Evolutionary conservation across 768 basidiomycete species (phyloP).

Genomic region (Ephemerocybe angulata): DNA sequence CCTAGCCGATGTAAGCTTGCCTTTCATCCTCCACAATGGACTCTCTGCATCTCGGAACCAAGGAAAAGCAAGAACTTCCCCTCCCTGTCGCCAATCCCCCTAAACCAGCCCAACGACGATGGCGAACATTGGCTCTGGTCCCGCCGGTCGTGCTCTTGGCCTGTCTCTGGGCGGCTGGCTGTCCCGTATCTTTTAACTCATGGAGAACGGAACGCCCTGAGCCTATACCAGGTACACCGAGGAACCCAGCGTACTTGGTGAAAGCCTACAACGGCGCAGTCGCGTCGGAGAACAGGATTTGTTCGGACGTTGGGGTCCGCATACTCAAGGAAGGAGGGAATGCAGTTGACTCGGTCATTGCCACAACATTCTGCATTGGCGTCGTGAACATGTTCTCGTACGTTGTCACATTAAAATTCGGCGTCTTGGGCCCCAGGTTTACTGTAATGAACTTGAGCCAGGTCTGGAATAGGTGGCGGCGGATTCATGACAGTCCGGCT

Average conservation of each 20-base stretch:
- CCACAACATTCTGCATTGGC: conserved; percentile 72
- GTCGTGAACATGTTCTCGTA: conserved; percentile 91
- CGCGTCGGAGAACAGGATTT: conserved; percentile 81
- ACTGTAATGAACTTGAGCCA: conserved; percentile 21
- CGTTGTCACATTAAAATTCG: conserved; percentile 26
- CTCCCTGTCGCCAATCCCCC: background rate
- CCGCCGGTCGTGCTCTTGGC: background rate
- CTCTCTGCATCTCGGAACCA: background rate
- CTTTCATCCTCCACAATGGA: background rate
- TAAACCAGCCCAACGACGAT: background rate
- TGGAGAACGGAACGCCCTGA: background rate
- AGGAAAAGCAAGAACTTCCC: background rate
- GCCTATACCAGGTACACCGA: conserved; percentile 9
- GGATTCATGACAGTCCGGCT: conserved; percentile 84
- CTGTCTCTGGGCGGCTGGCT: background rate
- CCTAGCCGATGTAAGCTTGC: no score
- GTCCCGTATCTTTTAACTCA: no score
- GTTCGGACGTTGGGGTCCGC: conserved; percentile 81
- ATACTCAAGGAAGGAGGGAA: conserved; percentile 81
- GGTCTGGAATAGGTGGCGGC: conserved; percentile 84
- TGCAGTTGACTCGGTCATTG: conserved; percentile 85
- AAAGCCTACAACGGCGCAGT: conserved; percentile 78
- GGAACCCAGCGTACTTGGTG: conserved; percentile 46
- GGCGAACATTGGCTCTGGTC: background rate
- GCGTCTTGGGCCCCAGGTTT: conserved; percentile 1